A percentile compares a stretch with the other conserved stretches of the same genome.
Conservation (phyloP, 1,284 basidiomycete species). For the Gymnopus androsaceus region DNA sequence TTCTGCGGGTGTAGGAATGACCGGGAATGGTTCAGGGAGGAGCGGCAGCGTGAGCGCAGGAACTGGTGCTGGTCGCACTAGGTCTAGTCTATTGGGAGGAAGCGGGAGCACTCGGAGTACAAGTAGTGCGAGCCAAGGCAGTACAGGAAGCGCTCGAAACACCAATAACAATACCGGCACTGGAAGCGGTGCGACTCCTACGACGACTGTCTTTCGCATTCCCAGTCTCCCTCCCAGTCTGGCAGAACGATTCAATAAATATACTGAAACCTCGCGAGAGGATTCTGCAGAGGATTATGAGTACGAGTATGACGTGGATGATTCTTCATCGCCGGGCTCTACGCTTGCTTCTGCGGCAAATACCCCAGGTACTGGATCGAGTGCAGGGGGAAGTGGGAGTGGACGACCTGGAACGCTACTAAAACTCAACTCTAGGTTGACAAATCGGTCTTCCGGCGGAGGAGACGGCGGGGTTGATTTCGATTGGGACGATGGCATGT, state of each 20-base stretch:
- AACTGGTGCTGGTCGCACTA: no score
- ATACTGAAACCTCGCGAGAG: constrained; percentile 59
- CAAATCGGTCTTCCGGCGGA: constrained; percentile 87
- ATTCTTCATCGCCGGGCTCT: neutral
- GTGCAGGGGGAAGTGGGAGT: neutral
- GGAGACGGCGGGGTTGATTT: no score
- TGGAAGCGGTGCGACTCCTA: no score
- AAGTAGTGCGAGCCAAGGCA: neutral
- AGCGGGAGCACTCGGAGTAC: neutral
- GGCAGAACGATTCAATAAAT: constrained; percentile 73
- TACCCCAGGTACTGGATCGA: neutral
- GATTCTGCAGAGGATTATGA: constrained; percentile 84
- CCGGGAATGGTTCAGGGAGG: neutral
- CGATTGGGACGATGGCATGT: constrained; percentile 65
- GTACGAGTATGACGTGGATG: constrained; percentile 63
- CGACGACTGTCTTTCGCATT: no score
- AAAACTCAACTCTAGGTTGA: constrained; percentile 81
- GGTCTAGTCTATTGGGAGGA: no score
- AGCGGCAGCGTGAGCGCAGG: neutral
- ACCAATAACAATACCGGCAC: no score
- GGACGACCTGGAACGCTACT: constrained; percentile 30
- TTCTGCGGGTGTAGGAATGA: neutral
- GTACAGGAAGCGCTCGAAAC: neutral
- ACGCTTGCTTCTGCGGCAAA: no score
- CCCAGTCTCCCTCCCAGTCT: no score